A percentile compares a stretch with the other conserved stretches of the same genome.
phyloP scores from a whole-genome alignment of 1,284 basidiomycete species.

The Tetrapyrgos nigripes region DNA sequence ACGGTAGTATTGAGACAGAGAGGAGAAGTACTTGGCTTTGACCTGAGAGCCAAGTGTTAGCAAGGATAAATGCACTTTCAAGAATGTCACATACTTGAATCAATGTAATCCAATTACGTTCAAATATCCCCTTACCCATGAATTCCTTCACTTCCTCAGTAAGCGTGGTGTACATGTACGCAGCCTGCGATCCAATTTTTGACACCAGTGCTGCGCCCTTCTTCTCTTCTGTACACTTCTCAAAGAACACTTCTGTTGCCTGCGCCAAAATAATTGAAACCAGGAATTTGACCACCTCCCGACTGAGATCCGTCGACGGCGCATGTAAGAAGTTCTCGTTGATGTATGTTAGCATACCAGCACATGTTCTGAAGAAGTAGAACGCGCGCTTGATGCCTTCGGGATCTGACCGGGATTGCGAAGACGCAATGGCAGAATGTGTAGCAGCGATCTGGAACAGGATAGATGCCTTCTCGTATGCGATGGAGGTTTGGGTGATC shows the following conservation, averaged over 20 bases:
- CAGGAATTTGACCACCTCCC: slow-evolving; percentile 94
- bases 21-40: slow-evolving; percentile 91
- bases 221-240: slow-evolving; percentile 93
- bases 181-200: slow-evolving; percentile 88
- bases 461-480: slow-evolving; percentile 98
- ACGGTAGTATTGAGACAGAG: slow-evolving; percentile 89
- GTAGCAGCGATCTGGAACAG: slow-evolving; percentile 97
- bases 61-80: slow-evolving; percentile 6
- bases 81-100: slow-evolving; percentile 64
- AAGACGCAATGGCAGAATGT: slow-evolving; percentile 88
- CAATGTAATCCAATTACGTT: slow-evolving; percentile 92
- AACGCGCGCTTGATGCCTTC: slow-evolving; percentile 97
- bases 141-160: slow-evolving; percentile 95
- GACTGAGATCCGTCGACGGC: slow-evolving; percentile 94
- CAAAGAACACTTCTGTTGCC: slow-evolving; percentile 95
- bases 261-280: slow-evolving; percentile 89
- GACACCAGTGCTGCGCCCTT: slow-evolving; percentile 82
- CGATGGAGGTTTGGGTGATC: slow-evolving; percentile 95
- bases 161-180: slow-evolving; percentile 80
- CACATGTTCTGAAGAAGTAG: slow-evolving; percentile 90
- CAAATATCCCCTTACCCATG: slow-evolving; percentile 93
- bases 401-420: slow-evolving; percentile 84
- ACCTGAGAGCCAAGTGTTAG: slow-evolving; percentile 51
- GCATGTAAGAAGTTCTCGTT: slow-evolving; percentile 99
- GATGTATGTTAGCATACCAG: slow-evolving; percentile 98